phyloP scores from a whole-genome alignment of 1,139 yeast species.

The Geotrichum fermentans region DNA sequence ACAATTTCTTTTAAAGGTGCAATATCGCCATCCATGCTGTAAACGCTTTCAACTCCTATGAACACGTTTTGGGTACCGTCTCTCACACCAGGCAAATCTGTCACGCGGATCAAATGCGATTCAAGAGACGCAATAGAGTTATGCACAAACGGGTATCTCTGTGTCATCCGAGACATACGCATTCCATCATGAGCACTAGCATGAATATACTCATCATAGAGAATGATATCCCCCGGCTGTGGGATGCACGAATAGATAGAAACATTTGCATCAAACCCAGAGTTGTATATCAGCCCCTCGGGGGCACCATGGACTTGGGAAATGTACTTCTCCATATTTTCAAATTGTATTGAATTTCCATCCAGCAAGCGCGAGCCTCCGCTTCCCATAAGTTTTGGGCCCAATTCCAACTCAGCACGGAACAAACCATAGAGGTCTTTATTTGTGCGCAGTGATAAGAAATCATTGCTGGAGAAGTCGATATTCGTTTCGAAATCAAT shows the following conservation, averaged over 20 bases:
- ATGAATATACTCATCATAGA: conserved; percentile 32
- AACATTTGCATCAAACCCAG: conserved; percentile 33
- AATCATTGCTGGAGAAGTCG: conserved; percentile 33
- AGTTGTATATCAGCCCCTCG: conserved; percentile 28
- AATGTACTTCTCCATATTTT: conserved; percentile 25
- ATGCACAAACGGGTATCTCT: conserved; percentile 22
- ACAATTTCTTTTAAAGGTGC: conserved; percentile 27
- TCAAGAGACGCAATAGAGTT: conserved; percentile 22
- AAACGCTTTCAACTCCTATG: conserved; percentile 31
- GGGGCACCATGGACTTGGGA: conserved; percentile 26
- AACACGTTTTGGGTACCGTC: conserved; percentile 23
- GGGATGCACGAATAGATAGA: conserved; percentile 29
- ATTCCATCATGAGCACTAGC: conserved; percentile 34
- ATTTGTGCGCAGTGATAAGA: conserved; percentile 24
- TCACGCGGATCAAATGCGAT: conserved; percentile 7
- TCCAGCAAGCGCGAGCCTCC: conserved; percentile 34
- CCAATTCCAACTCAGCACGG: conserved; percentile 19
- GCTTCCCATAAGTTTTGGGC: conserved; percentile 23
- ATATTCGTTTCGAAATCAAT: conserved; percentile 6
- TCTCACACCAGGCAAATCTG: neutral
- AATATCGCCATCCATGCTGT: conserved; percentile 34
- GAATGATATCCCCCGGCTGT: conserved; percentile 28
- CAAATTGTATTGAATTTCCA: conserved; percentile 28
- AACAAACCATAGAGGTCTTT: conserved; percentile 17
- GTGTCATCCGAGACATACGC: conserved; percentile 26